Percentiles rank a stretch among this genome's conserved stretches.
Conservation (phyloP, 2,329 filamentous ascomycete species). For the Pseudonectria buxi region DNA sequence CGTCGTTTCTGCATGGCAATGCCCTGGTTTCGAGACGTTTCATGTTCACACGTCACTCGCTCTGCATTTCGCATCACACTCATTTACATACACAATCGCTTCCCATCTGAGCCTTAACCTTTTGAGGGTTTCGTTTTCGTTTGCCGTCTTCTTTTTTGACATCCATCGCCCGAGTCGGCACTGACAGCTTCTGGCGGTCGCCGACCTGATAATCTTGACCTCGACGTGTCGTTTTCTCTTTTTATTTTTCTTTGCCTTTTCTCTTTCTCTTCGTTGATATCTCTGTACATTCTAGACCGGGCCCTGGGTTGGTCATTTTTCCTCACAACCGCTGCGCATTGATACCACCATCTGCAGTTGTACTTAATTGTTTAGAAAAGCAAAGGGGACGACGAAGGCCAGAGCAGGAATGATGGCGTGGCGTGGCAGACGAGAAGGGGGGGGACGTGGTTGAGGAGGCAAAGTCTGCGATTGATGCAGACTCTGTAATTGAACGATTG, state of each 20-base stretch:
- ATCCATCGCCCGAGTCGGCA: slow-evolving; percentile 21
- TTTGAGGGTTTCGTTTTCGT: slow-evolving; percentile 11
- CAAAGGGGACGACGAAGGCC: slow-evolving; percentile 7
- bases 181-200: slow-evolving; percentile 19
- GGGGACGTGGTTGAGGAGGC: too few relatives aligned
- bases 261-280: slow-evolving; percentile 13
- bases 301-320: slow-evolving; percentile 25
- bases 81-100: slow-evolving; percentile 13
- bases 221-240: slow-evolving; percentile 24
- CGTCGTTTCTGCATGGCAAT: too few relatives aligned
- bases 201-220: slow-evolving; percentile 26
- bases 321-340: slow-evolving; percentile 17
- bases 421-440: slow-evolving; percentile 3
- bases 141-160: slow-evolving; percentile 14
- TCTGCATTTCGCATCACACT: slow-evolving; percentile 7
- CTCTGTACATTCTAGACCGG: slow-evolving; percentile 29
- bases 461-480: too few relatives aligned
- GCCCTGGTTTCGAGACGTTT: too few relatives aligned
- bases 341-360: slow-evolving; percentile 27
- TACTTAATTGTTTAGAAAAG: slow-evolving; percentile 25
- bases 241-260: slow-evolving; percentile 13
- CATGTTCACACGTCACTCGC: too few relatives aligned
- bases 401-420: slow-evolving; percentile 2
- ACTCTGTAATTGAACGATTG: too few relatives aligned
- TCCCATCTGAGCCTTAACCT: slow-evolving; percentile 10